Evolutionary conservation across 75 land plant species (phyloP), one percentile per base, ranked within the genome.

Genomic region (Picea glauca): DNA sequence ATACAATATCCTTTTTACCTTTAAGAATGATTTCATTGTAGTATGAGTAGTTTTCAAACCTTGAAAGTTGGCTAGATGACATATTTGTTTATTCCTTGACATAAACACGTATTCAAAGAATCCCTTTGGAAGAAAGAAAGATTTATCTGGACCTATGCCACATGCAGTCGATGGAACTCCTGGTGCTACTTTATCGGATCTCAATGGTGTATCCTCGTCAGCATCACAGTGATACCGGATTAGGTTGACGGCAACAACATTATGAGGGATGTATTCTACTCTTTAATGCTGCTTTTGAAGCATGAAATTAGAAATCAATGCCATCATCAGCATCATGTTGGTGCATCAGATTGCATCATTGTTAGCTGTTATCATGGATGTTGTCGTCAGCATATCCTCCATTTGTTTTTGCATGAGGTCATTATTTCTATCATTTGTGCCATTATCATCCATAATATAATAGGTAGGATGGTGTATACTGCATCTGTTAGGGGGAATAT

Each of bases 1-100:
- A 93, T 98, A 79, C 99, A 98, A 95, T 98, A 98, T 98, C 99
- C 99, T 98, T 88, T 57, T 80, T 65, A 58, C 26, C 23, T 13
- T 62, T 17, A 17, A 74, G 12, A 32, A 67, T 75, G 31, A 46
- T 72, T 26, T 50, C 1, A 18, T 75, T 21, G 62, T 20, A 77
- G 26, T 58, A 46, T 57, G 6, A 18, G 4, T 60, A 23, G 56
- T 23, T 54, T 12, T 46, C 32, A 33, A 21, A 76, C 5, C 6
- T 76, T 81, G 14, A 11, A 57, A 4, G 20, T 57, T 79, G n/a
- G 20, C 30, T 38, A 4, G 14, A 40, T 6, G 43, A 72, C 14
- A 60, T 74, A 32, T 64, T 65, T 26, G 56, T 74, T 75, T 74
- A 30, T 81, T 75, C 84, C 58, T 21, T 67, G 32, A 81, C 80